These are phyloP conservation scores for Boletus calvinii DNA, from an alignment of 1,284 basidiomycete species.

Conservation along the genomic window DNA sequence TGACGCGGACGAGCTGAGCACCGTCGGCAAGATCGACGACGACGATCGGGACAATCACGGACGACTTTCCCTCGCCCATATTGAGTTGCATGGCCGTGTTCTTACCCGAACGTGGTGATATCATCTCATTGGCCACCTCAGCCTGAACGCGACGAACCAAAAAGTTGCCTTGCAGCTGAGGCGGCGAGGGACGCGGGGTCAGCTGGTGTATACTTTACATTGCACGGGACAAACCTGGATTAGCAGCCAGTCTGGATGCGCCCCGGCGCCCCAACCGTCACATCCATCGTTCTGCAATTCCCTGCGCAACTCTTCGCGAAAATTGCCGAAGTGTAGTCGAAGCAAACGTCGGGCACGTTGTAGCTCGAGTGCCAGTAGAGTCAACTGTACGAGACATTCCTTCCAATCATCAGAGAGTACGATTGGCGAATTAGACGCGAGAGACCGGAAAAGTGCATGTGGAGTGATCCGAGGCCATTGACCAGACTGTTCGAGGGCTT, in stretches of 20 bases:
- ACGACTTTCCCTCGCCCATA: conserved; percentile 35
- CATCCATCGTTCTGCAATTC: conserved; percentile 35
- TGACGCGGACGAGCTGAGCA: neutral
- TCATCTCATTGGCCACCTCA: conserved; percentile 47
- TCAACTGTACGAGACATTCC: conserved; percentile 23
- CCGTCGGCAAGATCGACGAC: neutral
- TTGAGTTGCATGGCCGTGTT: conserved; percentile 52
- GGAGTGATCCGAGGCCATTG: conserved; percentile 34
- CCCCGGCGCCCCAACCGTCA: conserved; percentile 8
- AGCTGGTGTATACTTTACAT: neutral
- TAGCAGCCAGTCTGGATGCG: conserved; percentile 45
- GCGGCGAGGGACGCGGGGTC: neutral
- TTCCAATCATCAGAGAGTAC: conserved; percentile 28
- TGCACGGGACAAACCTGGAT: conserved; percentile 38
- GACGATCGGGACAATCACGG: neutral
- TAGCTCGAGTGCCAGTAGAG: conserved; percentile 19
- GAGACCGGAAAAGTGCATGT: conserved; percentile 24
- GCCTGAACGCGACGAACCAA: conserved; percentile 41
- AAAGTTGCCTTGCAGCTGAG: conserved; percentile 46
- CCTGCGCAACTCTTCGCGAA: conserved; percentile 34
- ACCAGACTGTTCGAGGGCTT: conserved; percentile 18
- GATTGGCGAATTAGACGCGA: conserved; percentile 22
- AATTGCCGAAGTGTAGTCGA: conserved; percentile 3
- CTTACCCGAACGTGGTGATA: conserved; percentile 34
- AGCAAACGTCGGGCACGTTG: conserved; percentile 34